Evolutionary conservation across 2,329 filamentous ascomycete species (phyloP).

Genomic region (Orbilia oligospora): DNA sequence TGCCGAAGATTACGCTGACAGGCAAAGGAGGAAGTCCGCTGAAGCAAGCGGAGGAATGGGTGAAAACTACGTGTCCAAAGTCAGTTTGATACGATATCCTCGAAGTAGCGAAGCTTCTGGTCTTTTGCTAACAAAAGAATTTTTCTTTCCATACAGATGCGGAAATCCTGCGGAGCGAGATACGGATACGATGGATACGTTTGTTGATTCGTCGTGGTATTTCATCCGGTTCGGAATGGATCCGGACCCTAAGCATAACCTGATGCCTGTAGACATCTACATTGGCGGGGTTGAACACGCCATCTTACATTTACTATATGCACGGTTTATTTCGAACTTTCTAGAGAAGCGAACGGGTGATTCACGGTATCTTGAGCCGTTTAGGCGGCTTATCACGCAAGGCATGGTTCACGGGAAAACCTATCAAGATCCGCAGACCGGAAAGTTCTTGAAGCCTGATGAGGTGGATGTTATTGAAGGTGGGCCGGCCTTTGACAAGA

Average conservation of each 20-base stretch:
- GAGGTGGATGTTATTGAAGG: slow-evolving; percentile 75
- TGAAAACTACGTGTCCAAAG: slow-evolving; percentile 81
- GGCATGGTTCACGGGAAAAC: slow-evolving; percentile 95
- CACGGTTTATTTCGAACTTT: slow-evolving; percentile 92
- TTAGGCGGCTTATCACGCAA: slow-evolving; percentile 85
- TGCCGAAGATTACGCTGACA: slow-evolving; percentile 80
- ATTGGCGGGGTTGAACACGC: slow-evolving; percentile 91
- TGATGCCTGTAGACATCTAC: slow-evolving; percentile 87
- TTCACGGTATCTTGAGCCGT: slow-evolving; percentile 75
- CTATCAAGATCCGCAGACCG: slow-evolving; percentile 80
- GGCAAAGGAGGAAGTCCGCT: slow-evolving; percentile 83
- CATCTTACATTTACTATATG: slow-evolving; percentile 89
- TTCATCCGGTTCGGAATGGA: slow-evolving; percentile 84
- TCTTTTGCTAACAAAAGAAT: slow-evolving; percentile 17
- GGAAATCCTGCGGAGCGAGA: slow-evolving; percentile 80
- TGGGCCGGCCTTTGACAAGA: slow-evolving; percentile 73
- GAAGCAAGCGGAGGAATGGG: slow-evolving; percentile 79
- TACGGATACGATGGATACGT: slow-evolving; percentile 96
- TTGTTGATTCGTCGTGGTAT: slow-evolving; percentile 96
- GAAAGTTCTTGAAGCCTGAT: slow-evolving; percentile 81
- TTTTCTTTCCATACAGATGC: slow-evolving; percentile 69
- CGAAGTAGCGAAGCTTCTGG: slow-evolving; percentile 2
- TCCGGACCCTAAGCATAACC: slow-evolving; percentile 71
- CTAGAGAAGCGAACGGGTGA: slow-evolving; percentile 72
- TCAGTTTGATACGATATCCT: slow-evolving; percentile 32